Evolutionary conservation across 2,329 filamentous ascomycete species (phyloP).

Genomic region (Geosmithia flava): DNA sequence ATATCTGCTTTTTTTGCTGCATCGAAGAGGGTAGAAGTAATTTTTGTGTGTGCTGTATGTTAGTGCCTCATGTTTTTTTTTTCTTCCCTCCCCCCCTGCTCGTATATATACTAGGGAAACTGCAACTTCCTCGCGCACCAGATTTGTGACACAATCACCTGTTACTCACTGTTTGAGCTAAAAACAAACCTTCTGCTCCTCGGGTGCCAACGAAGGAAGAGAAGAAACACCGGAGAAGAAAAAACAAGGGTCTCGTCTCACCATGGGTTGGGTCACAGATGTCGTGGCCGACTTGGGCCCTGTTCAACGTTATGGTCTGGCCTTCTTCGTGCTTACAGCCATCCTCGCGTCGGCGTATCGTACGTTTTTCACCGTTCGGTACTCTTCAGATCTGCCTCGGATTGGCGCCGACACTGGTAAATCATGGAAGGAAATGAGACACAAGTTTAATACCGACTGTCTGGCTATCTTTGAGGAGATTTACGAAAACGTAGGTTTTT

Average conservation of each 20-base stretch:
- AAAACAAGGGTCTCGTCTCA: neutral
- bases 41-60: no score
- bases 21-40: no score
- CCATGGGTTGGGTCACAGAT: neutral
- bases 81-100: no score
- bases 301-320: neutral
- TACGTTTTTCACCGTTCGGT: slow-evolving; percentile 8
- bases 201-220: neutral
- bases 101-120: no score
- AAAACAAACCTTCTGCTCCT: no score
- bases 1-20: no score
- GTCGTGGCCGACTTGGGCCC: neutral
- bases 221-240: neutral
- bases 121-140: no score
- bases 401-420: slow-evolving; percentile 9
- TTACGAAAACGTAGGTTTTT: slow-evolving; percentile 12
- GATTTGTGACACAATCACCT: no score
- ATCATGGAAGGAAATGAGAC: slow-evolving; percentile 16
- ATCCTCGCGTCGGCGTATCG: slow-evolving; percentile 9
- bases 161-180: no score
- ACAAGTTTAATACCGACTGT: slow-evolving; percentile 16
- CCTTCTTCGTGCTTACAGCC: neutral
- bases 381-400: slow-evolving; percentile 11
- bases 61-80: no score
- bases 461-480: slow-evolving; percentile 14